These are phyloP conservation scores for Pelargonium cotyledonis DNA, from an alignment of 441 rosid species.

Conservation along the genomic window DNA sequence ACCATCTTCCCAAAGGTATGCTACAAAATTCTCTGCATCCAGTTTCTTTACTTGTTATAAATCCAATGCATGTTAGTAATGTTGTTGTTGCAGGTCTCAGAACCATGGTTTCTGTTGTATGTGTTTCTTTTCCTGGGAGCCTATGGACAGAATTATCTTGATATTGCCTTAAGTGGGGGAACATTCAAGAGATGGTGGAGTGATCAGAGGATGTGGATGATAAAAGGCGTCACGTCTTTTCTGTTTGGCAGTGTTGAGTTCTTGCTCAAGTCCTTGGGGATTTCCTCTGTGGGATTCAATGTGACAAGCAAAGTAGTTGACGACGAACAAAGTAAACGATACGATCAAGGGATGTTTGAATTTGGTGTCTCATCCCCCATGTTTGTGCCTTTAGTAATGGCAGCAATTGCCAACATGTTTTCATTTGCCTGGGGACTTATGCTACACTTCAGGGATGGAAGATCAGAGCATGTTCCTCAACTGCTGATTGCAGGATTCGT, in stretches of 20 bases:
- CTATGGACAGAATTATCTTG: constrained; percentile 40
- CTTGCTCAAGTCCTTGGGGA: constrained; percentile 34
- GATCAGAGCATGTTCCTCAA: constrained; percentile 20
- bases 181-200: constrained; percentile 59
- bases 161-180: constrained; percentile 37
- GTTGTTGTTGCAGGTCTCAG: constrained; percentile 33
- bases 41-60: too few relatives aligned
- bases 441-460: background rate
- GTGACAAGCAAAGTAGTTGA: constrained; percentile 47
- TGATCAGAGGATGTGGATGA: constrained; percentile 57
- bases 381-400: constrained; percentile 37
- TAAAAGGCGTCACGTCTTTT: constrained; percentile 42
- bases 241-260: constrained; percentile 39
- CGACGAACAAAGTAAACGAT: constrained; percentile 44
- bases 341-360: constrained; percentile 46
- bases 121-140: constrained; percentile 52
- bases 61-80: background rate
- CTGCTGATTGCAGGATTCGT: constrained; percentile 37
- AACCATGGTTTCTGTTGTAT: constrained; percentile 50
- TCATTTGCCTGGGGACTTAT: constrained; percentile 33
- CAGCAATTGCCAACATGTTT: constrained; percentile 41
- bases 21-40: background rate
- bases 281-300: constrained; percentile 35
- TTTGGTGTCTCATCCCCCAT: constrained; percentile 47
- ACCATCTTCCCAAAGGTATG: constrained; percentile 51